Evolutionary conservation across 352 stramenopile species (phyloP).

Genomic region (Pythium rishiriense): DNA sequence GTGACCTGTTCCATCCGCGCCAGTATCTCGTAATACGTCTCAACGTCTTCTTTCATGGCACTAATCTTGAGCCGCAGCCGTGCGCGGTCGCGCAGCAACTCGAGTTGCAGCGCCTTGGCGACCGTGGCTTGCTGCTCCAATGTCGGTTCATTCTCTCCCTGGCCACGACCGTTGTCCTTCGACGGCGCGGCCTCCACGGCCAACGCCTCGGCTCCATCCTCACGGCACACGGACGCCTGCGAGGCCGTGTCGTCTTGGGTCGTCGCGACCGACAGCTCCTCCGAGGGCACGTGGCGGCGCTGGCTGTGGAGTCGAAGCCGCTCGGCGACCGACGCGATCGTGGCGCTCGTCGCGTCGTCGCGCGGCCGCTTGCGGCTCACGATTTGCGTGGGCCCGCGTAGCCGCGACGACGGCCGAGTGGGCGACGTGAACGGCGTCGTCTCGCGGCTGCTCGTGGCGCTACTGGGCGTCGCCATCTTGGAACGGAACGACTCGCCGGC

Average conservation of each 20-base stretch:
- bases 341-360: slow-evolving; percentile 13
- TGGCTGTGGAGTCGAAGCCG: slow-evolving; percentile 2
- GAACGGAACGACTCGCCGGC: neutral
- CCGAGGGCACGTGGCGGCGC: neutral
- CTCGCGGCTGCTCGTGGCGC: slow-evolving; percentile 17
- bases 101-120: slow-evolving; percentile 36
- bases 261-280: slow-evolving; percentile 18
- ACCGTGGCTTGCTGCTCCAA: slow-evolving; percentile 38
- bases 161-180: neutral
- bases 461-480: neutral
- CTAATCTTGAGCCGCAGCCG: slow-evolving; percentile 49
- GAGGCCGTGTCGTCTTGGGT: slow-evolving; percentile 16
- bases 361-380: slow-evolving; percentile 15
- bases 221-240: neutral
- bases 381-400: slow-evolving; percentile 14
- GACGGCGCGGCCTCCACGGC: neutral
- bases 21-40: slow-evolving; percentile 53
- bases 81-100: slow-evolving; percentile 47
- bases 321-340: slow-evolving; percentile 8
- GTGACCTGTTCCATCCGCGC: slow-evolving; percentile 40
- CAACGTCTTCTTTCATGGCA: slow-evolving; percentile 46
- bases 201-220: slow-evolving; percentile 5
- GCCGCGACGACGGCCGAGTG: neutral
- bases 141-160: slow-evolving; percentile 16
- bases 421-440: slow-evolving; percentile 25